Conservation (phyloP, 2,329 filamentous ascomycete species). For the Neodidymelliopsis sp. region DNA sequence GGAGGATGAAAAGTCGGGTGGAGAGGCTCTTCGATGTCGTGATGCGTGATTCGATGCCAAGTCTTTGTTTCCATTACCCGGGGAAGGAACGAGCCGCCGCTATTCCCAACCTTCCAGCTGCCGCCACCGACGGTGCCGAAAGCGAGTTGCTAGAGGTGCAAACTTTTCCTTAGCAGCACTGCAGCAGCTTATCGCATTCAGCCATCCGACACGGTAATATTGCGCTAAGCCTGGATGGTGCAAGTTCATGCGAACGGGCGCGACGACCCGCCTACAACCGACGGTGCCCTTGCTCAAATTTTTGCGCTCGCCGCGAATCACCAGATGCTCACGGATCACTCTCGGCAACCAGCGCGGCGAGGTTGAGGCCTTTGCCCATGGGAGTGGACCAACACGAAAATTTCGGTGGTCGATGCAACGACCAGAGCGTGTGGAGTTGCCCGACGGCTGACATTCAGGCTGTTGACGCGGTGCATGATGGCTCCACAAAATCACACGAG, state of each 20-base stretch:
- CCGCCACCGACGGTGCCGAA: constrained; percentile 27
- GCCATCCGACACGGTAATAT: constrained; percentile 22
- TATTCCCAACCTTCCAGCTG: constrained; percentile 19
- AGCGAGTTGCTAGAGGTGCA: constrained; percentile 28
- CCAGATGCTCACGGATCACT: constrained; percentile 29
- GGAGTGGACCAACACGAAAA: constrained; percentile 46
- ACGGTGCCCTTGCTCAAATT: constrained; percentile 29
- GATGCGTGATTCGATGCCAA: constrained; percentile 22
- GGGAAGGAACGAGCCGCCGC: constrained; percentile 37
- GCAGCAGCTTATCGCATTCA: constrained; percentile 16
- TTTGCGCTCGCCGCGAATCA: constrained; percentile 32
- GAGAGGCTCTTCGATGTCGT: constrained; percentile 1
- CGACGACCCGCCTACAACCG: constrained; percentile 36
- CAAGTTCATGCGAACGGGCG: constrained; percentile 22
- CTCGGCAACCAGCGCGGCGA: constrained; percentile 26
- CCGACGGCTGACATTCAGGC: constrained; percentile 32
- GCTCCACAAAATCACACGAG: constrained; percentile 25
- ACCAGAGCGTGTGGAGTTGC: constrained; percentile 36
- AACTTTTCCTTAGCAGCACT: constrained; percentile 33
- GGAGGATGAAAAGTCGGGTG: constrained; percentile 2
- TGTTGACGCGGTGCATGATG: constrained; percentile 26
- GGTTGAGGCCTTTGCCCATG: constrained; percentile 24
- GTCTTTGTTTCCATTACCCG: constrained; percentile 23
- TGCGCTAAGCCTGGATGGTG: constrained; percentile 7
- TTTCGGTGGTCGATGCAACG: constrained; percentile 33